A percentile compares a stretch with the other conserved stretches of the same genome.
Evolutionary conservation across 176 grass and related monocot species (phyloP).

Genomic region (Triticum monococcum): DNA sequence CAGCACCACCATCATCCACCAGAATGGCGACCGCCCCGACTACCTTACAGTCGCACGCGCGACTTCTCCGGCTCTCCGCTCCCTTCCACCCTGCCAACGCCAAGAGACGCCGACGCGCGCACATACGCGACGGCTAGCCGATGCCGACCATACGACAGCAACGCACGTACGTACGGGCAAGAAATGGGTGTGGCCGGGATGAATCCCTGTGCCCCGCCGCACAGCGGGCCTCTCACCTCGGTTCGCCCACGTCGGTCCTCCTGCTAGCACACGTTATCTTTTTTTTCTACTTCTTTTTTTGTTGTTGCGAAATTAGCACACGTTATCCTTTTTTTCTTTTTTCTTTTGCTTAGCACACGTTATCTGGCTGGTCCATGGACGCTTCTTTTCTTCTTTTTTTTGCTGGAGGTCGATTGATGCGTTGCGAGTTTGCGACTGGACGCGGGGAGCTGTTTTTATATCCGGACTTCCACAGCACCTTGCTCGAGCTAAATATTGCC

Average conservation of each 20-base stretch:
- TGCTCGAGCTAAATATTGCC: too few relatives aligned
- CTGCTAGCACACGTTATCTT: not conserved
- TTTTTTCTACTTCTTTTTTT: too few relatives aligned
- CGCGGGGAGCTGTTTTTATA: too few relatives aligned
- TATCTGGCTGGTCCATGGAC: not conserved
- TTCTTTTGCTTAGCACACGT: not conserved
- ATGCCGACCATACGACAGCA: not conserved
- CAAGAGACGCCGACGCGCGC: not conserved
- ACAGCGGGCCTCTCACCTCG: not conserved
- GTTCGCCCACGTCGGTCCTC: conserved; percentile 22
- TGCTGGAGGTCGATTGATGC: too few relatives aligned
- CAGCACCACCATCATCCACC: not conserved
- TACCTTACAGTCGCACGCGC: too few relatives aligned
- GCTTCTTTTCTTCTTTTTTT: too few relatives aligned
- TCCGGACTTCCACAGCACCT: too few relatives aligned
- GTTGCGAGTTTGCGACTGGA: too few relatives aligned
- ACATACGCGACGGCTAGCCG: too few relatives aligned
- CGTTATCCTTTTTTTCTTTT: not conserved
- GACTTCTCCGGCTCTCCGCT: not conserved
- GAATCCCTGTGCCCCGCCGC: not conserved
- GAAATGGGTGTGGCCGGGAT: not conserved
- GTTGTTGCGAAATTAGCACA: not conserved
- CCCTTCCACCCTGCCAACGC: not conserved
- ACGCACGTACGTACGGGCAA: not conserved
- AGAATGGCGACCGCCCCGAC: not conserved